Conservation (phyloP, 2,329 filamentous ascomycete species). For the Calonectria naviculata region DNA sequence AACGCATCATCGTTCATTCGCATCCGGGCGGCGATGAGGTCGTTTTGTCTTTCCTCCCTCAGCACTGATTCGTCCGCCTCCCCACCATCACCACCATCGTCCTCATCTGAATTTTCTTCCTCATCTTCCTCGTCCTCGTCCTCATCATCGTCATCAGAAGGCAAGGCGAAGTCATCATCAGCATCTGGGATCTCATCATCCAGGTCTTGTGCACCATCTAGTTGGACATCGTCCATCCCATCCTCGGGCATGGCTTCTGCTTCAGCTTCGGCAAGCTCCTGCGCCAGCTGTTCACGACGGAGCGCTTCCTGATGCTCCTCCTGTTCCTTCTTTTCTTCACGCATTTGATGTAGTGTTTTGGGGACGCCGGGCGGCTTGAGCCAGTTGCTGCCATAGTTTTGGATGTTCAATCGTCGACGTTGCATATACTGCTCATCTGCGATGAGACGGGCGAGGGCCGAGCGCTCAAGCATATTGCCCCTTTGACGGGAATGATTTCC, state of each 20-base stretch:
- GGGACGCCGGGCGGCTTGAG: constrained; percentile 87
- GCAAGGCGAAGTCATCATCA: constrained; percentile 65
- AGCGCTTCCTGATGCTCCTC: constrained; percentile 85
- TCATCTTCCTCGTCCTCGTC: constrained; percentile 57
- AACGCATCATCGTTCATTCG: constrained; percentile 71
- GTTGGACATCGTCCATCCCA: constrained; percentile 65
- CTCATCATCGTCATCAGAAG: constrained; percentile 55
- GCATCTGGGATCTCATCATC: constrained; percentile 81
- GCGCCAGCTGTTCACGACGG: constrained; percentile 75
- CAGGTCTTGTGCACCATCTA: constrained; percentile 69
- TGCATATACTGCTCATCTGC: constrained; percentile 82
- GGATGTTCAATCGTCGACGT: constrained; percentile 82
- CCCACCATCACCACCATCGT: constrained; percentile 54
- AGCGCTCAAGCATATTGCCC: constrained; percentile 63
- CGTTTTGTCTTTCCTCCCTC: constrained; percentile 58
- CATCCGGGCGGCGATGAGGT: constrained; percentile 62
- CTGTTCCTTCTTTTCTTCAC: constrained; percentile 89
- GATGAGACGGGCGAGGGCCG: constrained; percentile 75
- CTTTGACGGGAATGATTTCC: constrained; percentile 49
- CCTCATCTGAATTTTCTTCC: constrained; percentile 51
- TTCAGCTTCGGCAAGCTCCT: constrained; percentile 80
- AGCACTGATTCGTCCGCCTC: constrained; percentile 52
- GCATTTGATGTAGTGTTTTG: constrained; percentile 91
- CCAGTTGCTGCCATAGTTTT: constrained; percentile 90
- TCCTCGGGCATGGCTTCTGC: constrained; percentile 53